Conservation (phyloP, 192 early-diverging fungal genomes). For the Backusella macrospora region DNA sequence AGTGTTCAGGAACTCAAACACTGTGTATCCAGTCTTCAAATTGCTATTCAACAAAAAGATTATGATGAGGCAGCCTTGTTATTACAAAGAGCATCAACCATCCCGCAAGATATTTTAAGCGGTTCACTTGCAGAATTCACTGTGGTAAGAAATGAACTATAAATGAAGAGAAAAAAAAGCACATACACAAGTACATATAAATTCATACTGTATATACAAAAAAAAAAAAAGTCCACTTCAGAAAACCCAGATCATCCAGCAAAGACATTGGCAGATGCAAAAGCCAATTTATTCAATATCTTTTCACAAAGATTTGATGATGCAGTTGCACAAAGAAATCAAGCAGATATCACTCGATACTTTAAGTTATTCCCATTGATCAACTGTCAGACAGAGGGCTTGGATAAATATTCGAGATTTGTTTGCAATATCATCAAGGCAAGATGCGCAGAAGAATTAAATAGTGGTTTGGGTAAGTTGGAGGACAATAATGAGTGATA, state of each 20-base stretch:
- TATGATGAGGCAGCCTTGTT: constrained; percentile 71
- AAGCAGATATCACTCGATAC: constrained; percentile 79
- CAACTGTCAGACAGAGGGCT: constrained; percentile 79
- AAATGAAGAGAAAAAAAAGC: too few species aligned
- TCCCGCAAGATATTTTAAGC: constrained; percentile 61
- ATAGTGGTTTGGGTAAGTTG: constrained; percentile 26
- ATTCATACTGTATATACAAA: background rate
- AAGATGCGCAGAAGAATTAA: constrained; percentile 71
- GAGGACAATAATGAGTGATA: too few species aligned
- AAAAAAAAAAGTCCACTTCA: constrained; percentile 39
- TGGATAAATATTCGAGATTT: constrained; percentile 88
- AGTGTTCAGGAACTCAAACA: constrained; percentile 75
- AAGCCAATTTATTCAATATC: constrained; percentile 64
- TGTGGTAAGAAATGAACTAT: constrained; percentile 37
- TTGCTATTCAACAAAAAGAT: constrained; percentile 61
- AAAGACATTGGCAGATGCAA: constrained; percentile 60
- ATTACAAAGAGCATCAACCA: constrained; percentile 60
- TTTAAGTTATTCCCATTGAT: constrained; percentile 91
- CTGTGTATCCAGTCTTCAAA: constrained; percentile 67
- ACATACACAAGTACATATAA: background rate
- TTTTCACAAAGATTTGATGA: constrained; percentile 81
- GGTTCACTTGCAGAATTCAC: constrained; percentile 66
- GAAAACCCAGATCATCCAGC: constrained; percentile 59
- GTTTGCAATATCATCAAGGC: constrained; percentile 78
- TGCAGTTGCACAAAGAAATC: constrained; percentile 68